Percentiles rank a stretch among this genome's conserved stretches.
phyloP scores from a whole-genome alignment of 345 rosid species.

The Rhodamnia rubescens region DNA sequence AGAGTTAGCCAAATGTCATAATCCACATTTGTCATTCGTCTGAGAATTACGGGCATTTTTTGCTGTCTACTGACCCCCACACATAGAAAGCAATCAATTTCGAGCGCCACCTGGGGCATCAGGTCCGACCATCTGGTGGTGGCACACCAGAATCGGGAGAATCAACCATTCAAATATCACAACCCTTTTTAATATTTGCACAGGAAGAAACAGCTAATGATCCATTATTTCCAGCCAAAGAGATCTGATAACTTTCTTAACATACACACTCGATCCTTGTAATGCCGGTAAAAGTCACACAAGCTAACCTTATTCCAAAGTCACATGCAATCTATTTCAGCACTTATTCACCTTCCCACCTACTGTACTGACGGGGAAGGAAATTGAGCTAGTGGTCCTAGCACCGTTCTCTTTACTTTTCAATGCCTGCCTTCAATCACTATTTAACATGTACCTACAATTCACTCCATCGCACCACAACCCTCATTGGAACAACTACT shows the following conservation, averaged over 20 bases:
- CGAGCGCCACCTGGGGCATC: background rate
- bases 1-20: background rate
- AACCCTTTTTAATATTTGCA: background rate
- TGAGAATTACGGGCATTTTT: background rate
- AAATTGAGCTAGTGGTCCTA: constrained; percentile 26
- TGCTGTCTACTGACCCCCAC: background rate
- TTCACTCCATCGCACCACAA: background rate
- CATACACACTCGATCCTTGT: background rate
- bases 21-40: background rate
- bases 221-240: background rate
- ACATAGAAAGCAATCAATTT: background rate
- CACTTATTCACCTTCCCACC: background rate
- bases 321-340: background rate
- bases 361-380: background rate
- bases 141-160: background rate
- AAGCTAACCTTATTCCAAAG: background rate
- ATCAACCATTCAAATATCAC: background rate
- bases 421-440: background rate
- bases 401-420: background rate
- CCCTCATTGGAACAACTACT: background rate
- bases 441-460: constrained; percentile 1
- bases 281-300: background rate
- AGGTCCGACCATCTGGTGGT: background rate
- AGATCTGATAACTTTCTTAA: background rate
- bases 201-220: background rate